These are phyloP conservation scores for Arabidopsis hybrid DNA, from an alignment of 441 rosid species.

Conservation along the genomic window DNA sequence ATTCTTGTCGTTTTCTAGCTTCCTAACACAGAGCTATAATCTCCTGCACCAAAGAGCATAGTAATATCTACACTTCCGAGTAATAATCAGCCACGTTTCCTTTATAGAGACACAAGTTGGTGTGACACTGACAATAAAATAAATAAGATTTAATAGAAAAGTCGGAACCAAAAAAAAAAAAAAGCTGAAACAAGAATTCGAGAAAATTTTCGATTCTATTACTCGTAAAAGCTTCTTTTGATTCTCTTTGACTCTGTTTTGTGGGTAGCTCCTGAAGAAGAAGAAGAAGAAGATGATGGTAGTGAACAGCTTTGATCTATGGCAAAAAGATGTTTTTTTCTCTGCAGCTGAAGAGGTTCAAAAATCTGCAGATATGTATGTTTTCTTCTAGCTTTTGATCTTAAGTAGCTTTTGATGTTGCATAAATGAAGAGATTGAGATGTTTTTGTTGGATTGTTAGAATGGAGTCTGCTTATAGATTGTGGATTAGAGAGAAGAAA, in stretches of 20 bases:
- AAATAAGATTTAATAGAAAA: no score
- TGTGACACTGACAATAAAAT: conserved; percentile 2
- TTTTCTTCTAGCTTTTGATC: not conserved
- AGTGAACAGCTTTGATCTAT: conserved; percentile 75
- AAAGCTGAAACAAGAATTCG: no score
- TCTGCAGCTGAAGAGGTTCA: conserved; percentile 94
- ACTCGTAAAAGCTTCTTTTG: not conserved
- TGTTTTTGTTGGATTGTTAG: conserved; percentile 43
- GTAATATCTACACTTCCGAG: not conserved
- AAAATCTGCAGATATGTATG: conserved; percentile 82
- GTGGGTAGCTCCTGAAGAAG: not conserved
- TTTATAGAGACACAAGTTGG: conserved; percentile 21
- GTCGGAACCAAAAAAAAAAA: no score
- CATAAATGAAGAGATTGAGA: not conserved
- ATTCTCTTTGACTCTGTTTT: not conserved
- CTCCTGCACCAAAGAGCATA: conserved; percentile 1
- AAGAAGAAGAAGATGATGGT: conserved; percentile 63
- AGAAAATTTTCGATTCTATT: not conserved
- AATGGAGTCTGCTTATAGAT: conserved; percentile 75
- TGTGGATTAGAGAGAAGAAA: conserved; percentile 72
- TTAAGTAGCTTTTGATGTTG: no score
- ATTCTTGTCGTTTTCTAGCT: conserved; percentile 34
- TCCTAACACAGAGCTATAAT: conserved; percentile 19
- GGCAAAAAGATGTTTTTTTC: conserved; percentile 87
- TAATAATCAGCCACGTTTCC: conserved; percentile 15